phyloP scores from a whole-genome alignment of 768 basidiomycete genomes.

The Galerina sulciceps region DNA sequence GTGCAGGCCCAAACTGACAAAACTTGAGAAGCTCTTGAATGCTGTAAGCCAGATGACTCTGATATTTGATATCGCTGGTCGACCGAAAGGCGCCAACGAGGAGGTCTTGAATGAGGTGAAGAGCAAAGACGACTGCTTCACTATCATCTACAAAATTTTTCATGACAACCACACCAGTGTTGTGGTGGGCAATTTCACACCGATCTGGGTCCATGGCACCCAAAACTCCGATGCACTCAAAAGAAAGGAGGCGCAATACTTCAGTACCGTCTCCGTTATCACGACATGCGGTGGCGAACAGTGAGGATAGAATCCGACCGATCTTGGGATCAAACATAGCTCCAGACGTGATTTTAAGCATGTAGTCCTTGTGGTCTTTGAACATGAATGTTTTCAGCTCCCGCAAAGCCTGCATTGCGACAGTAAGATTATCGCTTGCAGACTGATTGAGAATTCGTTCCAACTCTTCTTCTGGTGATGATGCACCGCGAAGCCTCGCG shows the following conservation, averaged over 20 bases:
- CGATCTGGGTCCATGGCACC: constrained; percentile 97
- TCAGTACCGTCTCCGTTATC: constrained; percentile 77
- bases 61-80: constrained; percentile 92
- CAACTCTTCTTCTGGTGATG: constrained; percentile 59
- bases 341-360: constrained; percentile 73
- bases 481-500: constrained; percentile 46
- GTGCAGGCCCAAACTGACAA: constrained; percentile 83
- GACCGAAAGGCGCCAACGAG: constrained; percentile 91
- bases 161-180: constrained; percentile 71
- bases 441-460: constrained; percentile 74
- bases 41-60: constrained; percentile 84
- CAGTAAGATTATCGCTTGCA: constrained; percentile 78
- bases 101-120: constrained; percentile 84
- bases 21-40: constrained; percentile 91
- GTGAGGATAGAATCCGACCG: constrained; percentile 64
- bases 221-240: constrained; percentile 88
- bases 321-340: constrained; percentile 84
- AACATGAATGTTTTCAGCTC: constrained; percentile 77
- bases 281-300: constrained; percentile 73
- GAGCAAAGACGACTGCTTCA: constrained; percentile 78
- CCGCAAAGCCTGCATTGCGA: constrained; percentile 70
- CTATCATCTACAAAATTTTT: constrained; percentile 81
- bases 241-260: constrained; percentile 68
- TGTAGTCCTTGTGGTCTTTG: constrained; percentile 49
- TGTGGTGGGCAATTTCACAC: constrained; percentile 65